These are phyloP conservation scores for Trichoderma erinaceum DNA, from an alignment of 495 filamentous ascomycete species.

Conservation along the genomic window DNA sequence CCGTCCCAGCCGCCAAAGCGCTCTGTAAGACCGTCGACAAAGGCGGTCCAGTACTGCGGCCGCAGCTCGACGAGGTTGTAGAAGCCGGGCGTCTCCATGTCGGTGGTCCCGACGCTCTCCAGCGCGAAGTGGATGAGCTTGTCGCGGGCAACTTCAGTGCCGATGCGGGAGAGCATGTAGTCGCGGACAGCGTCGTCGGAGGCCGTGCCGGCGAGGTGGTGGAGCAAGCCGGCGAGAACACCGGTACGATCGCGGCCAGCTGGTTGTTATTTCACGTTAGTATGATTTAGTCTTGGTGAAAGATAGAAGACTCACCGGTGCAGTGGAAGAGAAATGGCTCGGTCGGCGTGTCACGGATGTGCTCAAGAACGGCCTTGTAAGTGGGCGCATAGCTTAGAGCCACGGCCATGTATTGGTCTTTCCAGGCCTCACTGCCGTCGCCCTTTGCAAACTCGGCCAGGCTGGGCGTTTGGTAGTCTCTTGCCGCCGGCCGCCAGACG, in stretches of 20 bases:
- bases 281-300: not conserved
- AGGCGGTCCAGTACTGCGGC: constrained; percentile 34
- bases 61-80: constrained; percentile 34
- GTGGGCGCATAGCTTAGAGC: constrained; percentile 30
- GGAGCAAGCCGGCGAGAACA: constrained; percentile 50
- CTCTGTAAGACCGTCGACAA: constrained; percentile 30
- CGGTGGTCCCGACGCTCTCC: constrained; percentile 26
- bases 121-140: constrained; percentile 35
- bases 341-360: constrained; percentile 27
- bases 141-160: constrained; percentile 39
- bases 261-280: constrained; percentile 21
- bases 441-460: constrained; percentile 34
- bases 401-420: constrained; percentile 38
- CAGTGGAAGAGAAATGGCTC: constrained; percentile 41
- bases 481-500: constrained; percentile 30
- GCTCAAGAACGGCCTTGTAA: constrained; percentile 34
- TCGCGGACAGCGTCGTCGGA: constrained; percentile 44
- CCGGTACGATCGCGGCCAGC: constrained; percentile 63
- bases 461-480: constrained; percentile 28
- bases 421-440: constrained; percentile 35
- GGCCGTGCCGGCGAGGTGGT: constrained; percentile 46
- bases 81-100: constrained; percentile 34
- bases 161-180: constrained; percentile 44
- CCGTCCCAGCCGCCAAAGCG: constrained; percentile 39
- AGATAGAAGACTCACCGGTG: constrained; percentile 41